Evolutionary conservation across 306 rosid genomes (phyloP), one percentile per base, ranked within the genome.

Genomic region (Argentina anserina): DNA sequence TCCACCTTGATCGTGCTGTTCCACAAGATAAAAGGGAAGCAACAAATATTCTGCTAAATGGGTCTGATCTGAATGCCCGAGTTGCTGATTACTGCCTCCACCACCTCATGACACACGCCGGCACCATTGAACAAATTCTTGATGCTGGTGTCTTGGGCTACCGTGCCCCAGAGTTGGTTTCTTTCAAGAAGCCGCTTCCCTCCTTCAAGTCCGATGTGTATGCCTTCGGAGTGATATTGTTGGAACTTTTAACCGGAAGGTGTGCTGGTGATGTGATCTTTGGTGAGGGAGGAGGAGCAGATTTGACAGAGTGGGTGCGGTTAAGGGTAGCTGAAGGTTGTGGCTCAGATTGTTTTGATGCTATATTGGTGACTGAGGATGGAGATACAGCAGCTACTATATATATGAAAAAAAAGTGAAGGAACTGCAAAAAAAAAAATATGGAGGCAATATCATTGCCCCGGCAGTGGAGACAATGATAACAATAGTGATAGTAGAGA

Each of bases 11-110:
- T 72, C 96, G 99, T 28, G 99, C 97, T n/a, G 83, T 95, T 75
- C 99, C 99, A 0, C 99, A 95, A 0, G 99, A 97, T 29, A 92
- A 95, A 85, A 89, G 92, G 5, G 92, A 95, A 73, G 97, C 97
- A 65, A 86, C 99, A 68, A 95, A 95, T 62, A 81, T 95, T 58
- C 81, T 95, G 77, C 73, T 95, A 69, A 97, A 95, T 63, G 92
- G 97, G 74, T 74, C 91, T 41, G 97, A 92, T 61, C 84, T 90
- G 86, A 95, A 91, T 74, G 97, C 97, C 8, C 92, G 97, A 0
- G 89, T 95, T 7, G 92, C 96, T n/a, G 99, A 95, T 85, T 95
- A 95, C 84, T 92, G 97, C 87, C 97, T 95, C 67, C 99, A 95
- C 74, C 88, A 97, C 20, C 97, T 95, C 25, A 95, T 95, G 99